A percentile compares a stretch with the other conserved stretches of the same genome.
Evolutionary conservation across 169 alveolate species (phyloP).

Genomic region (Cryptosporidium viatorum): DNA sequence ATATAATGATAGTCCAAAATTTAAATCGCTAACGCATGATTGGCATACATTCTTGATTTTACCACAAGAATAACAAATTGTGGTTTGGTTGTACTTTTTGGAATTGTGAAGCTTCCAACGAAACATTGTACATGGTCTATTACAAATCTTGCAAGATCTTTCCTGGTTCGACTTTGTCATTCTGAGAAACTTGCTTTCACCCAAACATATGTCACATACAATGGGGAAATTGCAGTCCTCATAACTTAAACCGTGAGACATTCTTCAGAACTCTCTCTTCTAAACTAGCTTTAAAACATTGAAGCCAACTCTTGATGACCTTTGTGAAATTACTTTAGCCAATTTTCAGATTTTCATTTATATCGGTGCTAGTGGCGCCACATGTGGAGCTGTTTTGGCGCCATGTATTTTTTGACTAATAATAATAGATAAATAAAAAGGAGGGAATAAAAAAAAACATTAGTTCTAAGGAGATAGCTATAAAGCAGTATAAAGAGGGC

Average conservation of each 20-base stretch:
- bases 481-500: not conserved
- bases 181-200: slow-evolving; percentile 96
- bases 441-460: slow-evolving; percentile 9
- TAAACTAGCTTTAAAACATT: not conserved
- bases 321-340: not conserved
- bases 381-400: not conserved
- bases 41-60: slow-evolving; percentile 98
- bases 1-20: slow-evolving; percentile 97
- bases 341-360: slow-evolving; percentile 4
- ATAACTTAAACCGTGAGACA: slow-evolving; percentile 66
- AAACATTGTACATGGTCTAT: slow-evolving; percentile 96
- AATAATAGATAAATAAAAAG: slow-evolving; percentile 20
- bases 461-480: not conserved
- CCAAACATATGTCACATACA: slow-evolving; percentile 97
- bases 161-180: slow-evolving; percentile 95
- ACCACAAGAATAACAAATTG: slow-evolving; percentile 97
- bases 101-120: slow-evolving; percentile 97
- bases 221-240: slow-evolving; percentile 97
- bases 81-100: slow-evolving; percentile 95
- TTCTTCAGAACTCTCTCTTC: not conserved
- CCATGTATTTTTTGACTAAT: slow-evolving; percentile 20
- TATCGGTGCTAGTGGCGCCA: not conserved
- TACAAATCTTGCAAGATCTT: slow-evolving; percentile 96
- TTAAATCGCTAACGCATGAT: slow-evolving; percentile 96
- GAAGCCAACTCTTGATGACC: not conserved